phyloP scores from a whole-genome alignment of 2,329 filamentous ascomycete genomes.

The Pseudogymnoascus sp. region DNA sequence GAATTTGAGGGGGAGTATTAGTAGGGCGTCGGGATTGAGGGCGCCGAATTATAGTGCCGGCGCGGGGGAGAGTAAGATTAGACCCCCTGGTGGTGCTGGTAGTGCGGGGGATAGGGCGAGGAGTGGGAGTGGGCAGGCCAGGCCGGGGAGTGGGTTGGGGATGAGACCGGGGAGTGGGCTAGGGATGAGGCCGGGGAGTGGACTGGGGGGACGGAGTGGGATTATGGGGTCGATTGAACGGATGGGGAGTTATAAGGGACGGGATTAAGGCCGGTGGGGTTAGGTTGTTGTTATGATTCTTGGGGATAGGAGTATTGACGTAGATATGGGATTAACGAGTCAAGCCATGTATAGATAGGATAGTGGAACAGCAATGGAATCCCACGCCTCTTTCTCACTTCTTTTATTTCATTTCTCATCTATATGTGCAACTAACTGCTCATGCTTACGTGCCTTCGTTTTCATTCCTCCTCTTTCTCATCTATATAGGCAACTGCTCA shows the following conservation, averaged over 20 bases:
- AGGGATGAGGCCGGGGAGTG: constrained; percentile 26
- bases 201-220: constrained; percentile 47
- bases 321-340: neutral
- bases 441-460: no score
- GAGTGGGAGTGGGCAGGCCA: constrained; percentile 30
- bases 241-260: constrained; percentile 57
- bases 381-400: neutral
- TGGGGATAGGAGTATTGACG: neutral
- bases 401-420: neutral
- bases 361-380: neutral
- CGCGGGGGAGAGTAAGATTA: constrained; percentile 39
- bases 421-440: no score
- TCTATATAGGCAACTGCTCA: constrained; percentile 33
- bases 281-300: neutral
- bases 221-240: constrained; percentile 81
- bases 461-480: neutral
- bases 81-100: constrained; percentile 23
- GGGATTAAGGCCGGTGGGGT: constrained; percentile 6
- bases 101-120: constrained; percentile 23
- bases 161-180: constrained; percentile 25
- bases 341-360: constrained; percentile 2
- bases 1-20: constrained; percentile 46
- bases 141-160: constrained; percentile 28
- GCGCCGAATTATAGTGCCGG: constrained; percentile 38
- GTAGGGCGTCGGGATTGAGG: constrained; percentile 48